Evolutionary conservation across 2,329 filamentous ascomycete genomes (phyloP).

Genomic region (Paraphoma sp.): DNA sequence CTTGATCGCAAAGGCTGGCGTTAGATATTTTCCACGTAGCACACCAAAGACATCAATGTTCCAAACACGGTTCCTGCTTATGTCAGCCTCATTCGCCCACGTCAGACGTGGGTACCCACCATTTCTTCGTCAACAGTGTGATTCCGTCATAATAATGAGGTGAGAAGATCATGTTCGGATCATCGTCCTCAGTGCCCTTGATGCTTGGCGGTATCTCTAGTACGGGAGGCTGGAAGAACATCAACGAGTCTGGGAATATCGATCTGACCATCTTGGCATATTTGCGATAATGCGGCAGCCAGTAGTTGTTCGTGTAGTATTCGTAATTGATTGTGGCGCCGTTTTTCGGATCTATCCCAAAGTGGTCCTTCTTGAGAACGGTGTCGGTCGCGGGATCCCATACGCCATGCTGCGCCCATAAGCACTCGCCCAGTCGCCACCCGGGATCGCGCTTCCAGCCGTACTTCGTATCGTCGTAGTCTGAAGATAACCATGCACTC

Average conservation of each 20-base stretch:
- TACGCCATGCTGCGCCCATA: constrained; percentile 96
- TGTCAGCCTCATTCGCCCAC: constrained; percentile 13
- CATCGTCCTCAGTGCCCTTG: constrained; percentile 87
- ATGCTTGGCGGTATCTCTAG: constrained; percentile 89
- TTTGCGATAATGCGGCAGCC: constrained; percentile 81
- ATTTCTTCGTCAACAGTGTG: constrained; percentile 96
- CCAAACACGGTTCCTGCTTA: constrained; percentile 79
- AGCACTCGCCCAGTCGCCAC: constrained; percentile 92
- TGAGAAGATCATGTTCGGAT: constrained; percentile 87
- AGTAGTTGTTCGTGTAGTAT: constrained; percentile 89
- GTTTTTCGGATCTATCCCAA: constrained; percentile 76
- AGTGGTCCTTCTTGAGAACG: constrained; percentile 85
- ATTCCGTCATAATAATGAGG: constrained; percentile 98
- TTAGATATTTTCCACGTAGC: constrained; percentile 84
- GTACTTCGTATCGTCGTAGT: constrained; percentile 85
- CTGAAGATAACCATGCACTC: constrained; percentile 80
- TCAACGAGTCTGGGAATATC: constrained; percentile 79
- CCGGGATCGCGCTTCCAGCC: constrained; percentile 86
- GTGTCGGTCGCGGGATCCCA: constrained; percentile 85
- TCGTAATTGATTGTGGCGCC: constrained; percentile 79
- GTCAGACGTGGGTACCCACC: constrained; percentile 54
- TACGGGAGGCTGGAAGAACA: constrained; percentile 91
- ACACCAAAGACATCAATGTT: constrained; percentile 96
- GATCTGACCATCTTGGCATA: constrained; percentile 77
- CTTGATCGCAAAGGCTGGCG: constrained; percentile 89